phyloP scores from a whole-genome alignment of 2,329 filamentous ascomycete species.

The Cytospora schulzeri region DNA sequence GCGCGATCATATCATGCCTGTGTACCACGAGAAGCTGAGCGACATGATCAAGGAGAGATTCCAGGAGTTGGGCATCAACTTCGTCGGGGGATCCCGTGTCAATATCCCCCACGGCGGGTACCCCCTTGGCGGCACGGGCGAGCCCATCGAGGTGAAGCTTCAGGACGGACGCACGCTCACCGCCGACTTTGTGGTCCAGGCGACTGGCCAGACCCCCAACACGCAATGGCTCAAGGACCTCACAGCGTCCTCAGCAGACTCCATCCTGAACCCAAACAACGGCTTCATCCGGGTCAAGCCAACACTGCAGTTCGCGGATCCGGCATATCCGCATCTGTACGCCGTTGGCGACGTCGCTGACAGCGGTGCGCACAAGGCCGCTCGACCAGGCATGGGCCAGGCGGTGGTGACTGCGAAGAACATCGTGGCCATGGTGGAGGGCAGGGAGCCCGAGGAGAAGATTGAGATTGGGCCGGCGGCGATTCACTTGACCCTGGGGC shows the following conservation, averaged over 20 bases:
- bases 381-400: conserved; percentile 47
- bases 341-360: conserved; percentile 56
- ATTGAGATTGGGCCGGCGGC: conserved; percentile 38
- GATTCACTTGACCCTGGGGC: conserved; percentile 46
- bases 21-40: conserved; percentile 45
- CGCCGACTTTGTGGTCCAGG: conserved; percentile 48
- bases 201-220: conserved; percentile 53
- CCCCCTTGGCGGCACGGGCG: conserved; percentile 22
- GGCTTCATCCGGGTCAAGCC: conserved; percentile 44
- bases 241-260: conserved; percentile 28
- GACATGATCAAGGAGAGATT: conserved; percentile 41
- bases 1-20: conserved; percentile 44
- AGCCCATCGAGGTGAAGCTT: conserved; percentile 35
- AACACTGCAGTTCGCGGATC: conserved; percentile 49
- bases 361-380: conserved; percentile 46
- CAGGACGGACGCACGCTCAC: conserved; percentile 37
- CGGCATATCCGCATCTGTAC: conserved; percentile 46
- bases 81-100: conserved; percentile 35
- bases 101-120: conserved; percentile 35
- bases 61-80: conserved; percentile 41
- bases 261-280: conserved; percentile 35
- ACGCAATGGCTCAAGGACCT: conserved; percentile 42
- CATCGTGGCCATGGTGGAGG: conserved; percentile 44
- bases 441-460: conserved; percentile 34
- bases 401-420: conserved; percentile 48